A percentile compares a stretch with the other conserved stretches of the same genome.
phyloP scores from a whole-genome alignment of 225 moss, liverwort and hornwort genomes.

The Rhytidiadelphus loreus region DNA sequence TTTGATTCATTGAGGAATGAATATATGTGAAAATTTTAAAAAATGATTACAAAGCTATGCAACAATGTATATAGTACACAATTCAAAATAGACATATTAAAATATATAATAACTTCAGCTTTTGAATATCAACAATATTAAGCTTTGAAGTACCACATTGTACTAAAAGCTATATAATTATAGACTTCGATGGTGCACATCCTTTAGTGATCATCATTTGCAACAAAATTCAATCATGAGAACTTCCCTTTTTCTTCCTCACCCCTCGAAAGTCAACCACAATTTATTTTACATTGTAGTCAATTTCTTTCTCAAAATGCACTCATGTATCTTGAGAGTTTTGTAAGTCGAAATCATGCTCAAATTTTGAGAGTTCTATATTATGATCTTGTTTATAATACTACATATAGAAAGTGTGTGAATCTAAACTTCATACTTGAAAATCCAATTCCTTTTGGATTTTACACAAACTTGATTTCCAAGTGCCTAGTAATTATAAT shows the following conservation, averaged over 20 bases:
- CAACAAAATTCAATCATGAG: neutral
- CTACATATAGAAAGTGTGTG: accelerated
- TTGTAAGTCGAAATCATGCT: too few species aligned
- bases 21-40: neutral
- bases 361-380: too few species aligned
- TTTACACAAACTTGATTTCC: neutral
- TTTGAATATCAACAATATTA: neutral
- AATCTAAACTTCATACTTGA: neutral
- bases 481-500: neutral
- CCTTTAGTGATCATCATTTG: too few species aligned
- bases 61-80: neutral
- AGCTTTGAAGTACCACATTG: neutral
- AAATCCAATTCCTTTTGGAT: neutral
- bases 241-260: neutral
- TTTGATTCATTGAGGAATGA: too few species aligned
- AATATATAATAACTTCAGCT: neutral
- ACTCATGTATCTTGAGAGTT: neutral
- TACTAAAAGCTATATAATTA: neutral
- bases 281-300: neutral
- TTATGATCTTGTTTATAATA: neutral
- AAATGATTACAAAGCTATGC: neutral
- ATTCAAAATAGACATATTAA: neutral
- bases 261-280: neutral
- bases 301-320: neutral
- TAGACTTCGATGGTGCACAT: neutral